Evolutionary conservation across 148 eudicot genomes (phyloP).

Genomic region (Camellia japonica): DNA sequence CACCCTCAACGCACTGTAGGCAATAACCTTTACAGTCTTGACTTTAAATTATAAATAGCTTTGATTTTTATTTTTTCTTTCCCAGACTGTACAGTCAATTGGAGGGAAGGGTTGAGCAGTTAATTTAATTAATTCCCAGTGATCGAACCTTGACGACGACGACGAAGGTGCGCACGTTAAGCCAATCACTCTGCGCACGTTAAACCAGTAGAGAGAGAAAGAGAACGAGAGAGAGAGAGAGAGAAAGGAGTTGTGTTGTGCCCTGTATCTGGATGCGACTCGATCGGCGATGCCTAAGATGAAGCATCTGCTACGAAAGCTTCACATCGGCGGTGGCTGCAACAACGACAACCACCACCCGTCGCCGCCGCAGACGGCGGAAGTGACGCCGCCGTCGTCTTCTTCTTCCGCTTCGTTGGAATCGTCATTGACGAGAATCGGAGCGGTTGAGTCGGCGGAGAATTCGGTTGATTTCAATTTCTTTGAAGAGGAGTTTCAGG

Average conservation of each 20-base stretch:
- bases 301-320: constrained; percentile 83
- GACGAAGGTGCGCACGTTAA: neutral
- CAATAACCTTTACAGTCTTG: neutral
- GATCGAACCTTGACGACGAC: neutral
- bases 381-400: constrained; percentile 14
- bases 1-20: neutral
- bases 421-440: constrained; percentile 19
- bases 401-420: constrained; percentile 28
- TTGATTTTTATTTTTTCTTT: neutral
- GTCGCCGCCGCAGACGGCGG: constrained; percentile 11
- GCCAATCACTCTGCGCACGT: too few species aligned
- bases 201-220: too few species aligned
- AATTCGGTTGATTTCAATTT: constrained; percentile 43
- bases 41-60: neutral
- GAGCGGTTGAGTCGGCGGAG: constrained; percentile 13
- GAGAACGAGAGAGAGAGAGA: too few species aligned
- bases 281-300: constrained; percentile 67
- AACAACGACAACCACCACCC: constrained; percentile 30
- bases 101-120: constrained; percentile 7
- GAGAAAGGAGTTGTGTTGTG: too few species aligned
- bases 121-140: neutral
- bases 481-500: constrained; percentile 90
- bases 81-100: neutral
- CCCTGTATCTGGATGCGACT: constrained; percentile 18
- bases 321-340: constrained; percentile 67